These are phyloP conservation scores for Candida silvicultrix DNA, from an alignment of 805 yeast genomes.

Conservation along the genomic window DNA sequence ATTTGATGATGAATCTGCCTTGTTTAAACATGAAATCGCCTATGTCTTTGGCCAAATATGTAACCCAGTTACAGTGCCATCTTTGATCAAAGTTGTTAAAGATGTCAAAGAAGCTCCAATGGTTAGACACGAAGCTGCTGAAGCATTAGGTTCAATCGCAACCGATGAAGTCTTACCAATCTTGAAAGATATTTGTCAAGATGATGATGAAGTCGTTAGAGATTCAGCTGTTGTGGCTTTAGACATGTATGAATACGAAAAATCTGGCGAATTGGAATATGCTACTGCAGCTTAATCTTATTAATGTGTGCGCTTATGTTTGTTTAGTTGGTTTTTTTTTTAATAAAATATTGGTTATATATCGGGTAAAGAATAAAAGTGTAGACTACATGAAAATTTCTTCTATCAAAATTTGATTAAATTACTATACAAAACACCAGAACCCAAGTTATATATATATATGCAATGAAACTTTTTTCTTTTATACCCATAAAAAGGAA, in stretches of 20 bases:
- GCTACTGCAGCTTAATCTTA: slow-evolving; percentile 26
- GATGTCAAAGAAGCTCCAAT: slow-evolving; percentile 84
- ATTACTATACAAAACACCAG: not conserved
- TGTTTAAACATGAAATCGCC: slow-evolving; percentile 96
- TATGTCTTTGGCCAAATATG: slow-evolving; percentile 97
- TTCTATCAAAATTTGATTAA: not conserved
- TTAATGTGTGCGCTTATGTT: not conserved
- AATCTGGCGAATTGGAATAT: slow-evolving; percentile 75
- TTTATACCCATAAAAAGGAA: not conserved
- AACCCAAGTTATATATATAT: not conserved
- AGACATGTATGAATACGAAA: slow-evolving; percentile 97
- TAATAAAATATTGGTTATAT: not conserved
- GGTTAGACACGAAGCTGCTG: slow-evolving; percentile 99
- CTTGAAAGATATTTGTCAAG: slow-evolving; percentile 69
- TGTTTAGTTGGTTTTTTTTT: not conserved
- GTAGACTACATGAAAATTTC: too few species aligned
- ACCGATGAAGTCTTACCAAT: slow-evolving; percentile 93
- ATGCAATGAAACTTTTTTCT: not conserved
- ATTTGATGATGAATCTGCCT: slow-evolving; percentile 82
- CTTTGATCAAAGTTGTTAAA: slow-evolving; percentile 74
- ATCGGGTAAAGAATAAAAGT: not conserved
- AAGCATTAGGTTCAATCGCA: slow-evolving; percentile 95
- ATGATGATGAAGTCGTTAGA: slow-evolving; percentile 84
- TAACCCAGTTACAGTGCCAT: slow-evolving; percentile 87
- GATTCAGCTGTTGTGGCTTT: slow-evolving; percentile 96